phyloP scores from a whole-genome alignment of 352 stramenopile genomes.

The Pythium utonaiense region DNA sequence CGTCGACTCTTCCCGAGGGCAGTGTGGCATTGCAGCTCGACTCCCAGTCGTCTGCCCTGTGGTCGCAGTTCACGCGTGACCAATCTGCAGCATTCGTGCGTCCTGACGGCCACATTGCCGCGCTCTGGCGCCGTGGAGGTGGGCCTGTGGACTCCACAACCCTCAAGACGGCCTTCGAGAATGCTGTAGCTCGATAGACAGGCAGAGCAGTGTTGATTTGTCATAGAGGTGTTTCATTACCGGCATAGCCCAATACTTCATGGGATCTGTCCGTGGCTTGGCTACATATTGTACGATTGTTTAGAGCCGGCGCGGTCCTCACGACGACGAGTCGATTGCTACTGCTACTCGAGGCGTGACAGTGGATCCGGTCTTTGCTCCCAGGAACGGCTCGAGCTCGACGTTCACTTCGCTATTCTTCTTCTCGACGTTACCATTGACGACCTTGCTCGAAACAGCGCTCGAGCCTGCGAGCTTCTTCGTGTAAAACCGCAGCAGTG shows the following conservation, averaged over 20 bases:
- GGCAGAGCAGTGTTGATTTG: no score
- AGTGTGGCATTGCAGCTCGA: constrained; percentile 2
- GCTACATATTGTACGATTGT: neutral
- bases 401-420: constrained; percentile 32
- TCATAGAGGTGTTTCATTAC: neutral
- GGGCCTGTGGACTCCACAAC: neutral
- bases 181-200: neutral
- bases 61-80: constrained; percentile 34
- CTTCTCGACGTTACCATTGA: constrained; percentile 20
- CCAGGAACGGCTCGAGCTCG: constrained; percentile 44
- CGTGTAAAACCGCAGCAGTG: constrained; percentile 14
- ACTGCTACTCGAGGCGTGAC: neutral
- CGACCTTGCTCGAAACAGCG: no score
- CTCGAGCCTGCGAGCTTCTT: neutral
- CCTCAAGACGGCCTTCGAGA: constrained; percentile 6
- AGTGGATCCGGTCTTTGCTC: neutral
- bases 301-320: neutral
- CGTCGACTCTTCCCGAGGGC: neutral
- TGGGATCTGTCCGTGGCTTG: neutral
- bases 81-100: constrained; percentile 57
- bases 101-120: constrained; percentile 78
- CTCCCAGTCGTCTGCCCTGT: constrained; percentile 25
- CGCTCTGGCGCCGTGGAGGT: constrained; percentile 33
- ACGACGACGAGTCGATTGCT: neutral
- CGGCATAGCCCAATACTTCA: neutral